Evolutionary conservation across 805 yeast species (phyloP).

Genomic region (Yarrowia osloensis): DNA sequence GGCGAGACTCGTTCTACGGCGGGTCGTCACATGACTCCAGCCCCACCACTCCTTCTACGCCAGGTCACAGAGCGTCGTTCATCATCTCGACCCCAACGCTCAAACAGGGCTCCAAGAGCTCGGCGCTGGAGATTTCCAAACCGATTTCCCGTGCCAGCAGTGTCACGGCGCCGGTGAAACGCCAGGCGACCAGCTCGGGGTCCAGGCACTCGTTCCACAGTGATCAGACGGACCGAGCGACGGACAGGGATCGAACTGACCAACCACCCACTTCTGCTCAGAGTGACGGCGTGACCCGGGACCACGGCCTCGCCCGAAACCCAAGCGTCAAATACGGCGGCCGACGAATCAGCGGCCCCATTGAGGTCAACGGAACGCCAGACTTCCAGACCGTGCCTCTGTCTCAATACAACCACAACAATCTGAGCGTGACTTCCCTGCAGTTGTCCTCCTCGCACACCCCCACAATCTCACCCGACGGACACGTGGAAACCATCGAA

Average conservation of each 20-base stretch:
- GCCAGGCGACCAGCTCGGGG: not conserved
- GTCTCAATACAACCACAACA: not conserved
- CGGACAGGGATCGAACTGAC: too few relatives aligned
- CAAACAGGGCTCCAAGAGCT: not conserved
- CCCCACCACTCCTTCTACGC: not conserved
- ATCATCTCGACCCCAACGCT: not conserved
- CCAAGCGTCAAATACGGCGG: constrained; percentile 5
- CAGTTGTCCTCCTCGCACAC: constrained; percentile 7
- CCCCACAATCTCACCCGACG: not conserved
- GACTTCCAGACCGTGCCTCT: constrained; percentile 10
- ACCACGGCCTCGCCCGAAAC: not conserved
- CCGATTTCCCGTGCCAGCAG: not conserved
- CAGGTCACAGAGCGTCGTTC: not conserved
- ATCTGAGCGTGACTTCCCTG: not conserved
- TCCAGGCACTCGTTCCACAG: not conserved
- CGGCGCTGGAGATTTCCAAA: not conserved
- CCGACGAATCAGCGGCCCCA: not conserved
- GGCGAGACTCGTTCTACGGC: constrained; percentile 19
- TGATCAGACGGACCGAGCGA: too few relatives aligned
- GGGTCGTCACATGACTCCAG: not conserved
- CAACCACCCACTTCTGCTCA: not conserved
- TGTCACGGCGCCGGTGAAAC: not conserved
- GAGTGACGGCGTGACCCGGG: not conserved
- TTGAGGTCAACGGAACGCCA: constrained; percentile 19
- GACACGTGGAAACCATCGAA: constrained; percentile 1